Percentiles rank a stretch among this genome's conserved stretches.
Conservation (phyloP, 202 grass and related monocot genomes). For the Saccharum hybrid region DNA sequence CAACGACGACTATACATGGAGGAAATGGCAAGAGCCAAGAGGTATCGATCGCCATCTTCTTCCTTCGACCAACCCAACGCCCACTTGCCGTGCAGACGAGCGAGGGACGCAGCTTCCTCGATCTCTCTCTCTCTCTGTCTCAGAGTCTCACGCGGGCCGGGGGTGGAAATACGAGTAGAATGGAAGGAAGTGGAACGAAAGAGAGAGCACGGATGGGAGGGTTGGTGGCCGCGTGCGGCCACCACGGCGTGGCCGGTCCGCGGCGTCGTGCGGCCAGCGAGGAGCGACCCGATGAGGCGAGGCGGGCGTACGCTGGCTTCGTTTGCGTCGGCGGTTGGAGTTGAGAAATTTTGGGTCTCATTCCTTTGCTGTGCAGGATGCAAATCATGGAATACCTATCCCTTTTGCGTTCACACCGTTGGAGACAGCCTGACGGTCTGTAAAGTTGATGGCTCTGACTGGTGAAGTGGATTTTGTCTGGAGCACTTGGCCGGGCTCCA, state of each 20-base stretch:
- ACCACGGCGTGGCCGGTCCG: too few relatives aligned
- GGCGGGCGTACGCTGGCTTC: too few relatives aligned
- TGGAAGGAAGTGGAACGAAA: slow-evolving; percentile 1
- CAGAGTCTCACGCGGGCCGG: neutral
- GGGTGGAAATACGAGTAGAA: neutral
- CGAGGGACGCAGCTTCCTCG: neutral
- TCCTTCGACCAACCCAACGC: neutral
- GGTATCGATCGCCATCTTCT: slow-evolving; percentile 39
- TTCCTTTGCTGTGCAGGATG: too few relatives aligned
- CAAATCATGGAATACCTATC: too few relatives aligned
- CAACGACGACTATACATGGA: slow-evolving; percentile 3
- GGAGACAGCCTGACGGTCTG: too few relatives aligned
- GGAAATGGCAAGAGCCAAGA: neutral
- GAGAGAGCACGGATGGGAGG: neutral
- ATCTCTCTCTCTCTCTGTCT: neutral
- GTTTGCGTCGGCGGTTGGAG: too few relatives aligned
- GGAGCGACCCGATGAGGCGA: too few relatives aligned
- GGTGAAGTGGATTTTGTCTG: slow-evolving; percentile 67
- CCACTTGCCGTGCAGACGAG: neutral
- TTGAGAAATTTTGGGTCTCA: too few relatives aligned
- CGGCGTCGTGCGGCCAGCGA: too few relatives aligned
- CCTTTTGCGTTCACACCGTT: too few relatives aligned
- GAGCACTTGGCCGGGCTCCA: slow-evolving; percentile 56
- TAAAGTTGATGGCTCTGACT: slow-evolving; percentile 48
- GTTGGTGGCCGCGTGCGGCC: too few relatives aligned